Conservation (phyloP, 495 filamentous ascomycete species). For the Cenococcum geophilum region DNA sequence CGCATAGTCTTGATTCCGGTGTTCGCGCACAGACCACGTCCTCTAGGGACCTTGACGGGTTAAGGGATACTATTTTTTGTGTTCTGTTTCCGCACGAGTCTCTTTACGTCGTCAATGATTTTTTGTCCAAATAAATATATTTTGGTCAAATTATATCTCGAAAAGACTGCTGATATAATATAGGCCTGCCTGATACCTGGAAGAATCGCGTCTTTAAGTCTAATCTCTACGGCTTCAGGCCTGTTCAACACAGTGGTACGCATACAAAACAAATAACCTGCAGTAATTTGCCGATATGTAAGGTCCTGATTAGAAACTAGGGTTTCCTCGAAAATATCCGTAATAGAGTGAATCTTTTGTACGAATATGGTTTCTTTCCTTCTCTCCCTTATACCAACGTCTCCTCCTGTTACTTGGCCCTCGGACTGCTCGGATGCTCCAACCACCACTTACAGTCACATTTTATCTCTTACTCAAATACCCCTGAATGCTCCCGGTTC, state of each 20-base stretch:
- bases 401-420: not conserved
- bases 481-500: no score
- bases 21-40: no score
- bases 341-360: conserved; percentile 57
- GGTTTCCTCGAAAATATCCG: conserved; percentile 58
- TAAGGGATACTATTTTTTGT: no score
- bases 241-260: conserved; percentile 57
- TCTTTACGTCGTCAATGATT: no score
- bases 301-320: conserved; percentile 13
- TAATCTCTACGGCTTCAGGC: conserved; percentile 66
- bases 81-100: no score
- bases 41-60: no score
- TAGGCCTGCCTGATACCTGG: conserved; percentile 50
- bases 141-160: no score
- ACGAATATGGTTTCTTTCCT: not conserved
- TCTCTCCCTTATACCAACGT: not conserved
- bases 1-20: no score
- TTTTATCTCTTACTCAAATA: no score
- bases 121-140: no score
- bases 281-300: not conserved
- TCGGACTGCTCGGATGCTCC: no score
- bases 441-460: no score
- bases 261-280: not conserved
- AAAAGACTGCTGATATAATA: not conserved
- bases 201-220: conserved; percentile 57